Base-by-base conservation (phyloP, 768 basidiomycete species). In the Termitomyces sp. region DNA sequence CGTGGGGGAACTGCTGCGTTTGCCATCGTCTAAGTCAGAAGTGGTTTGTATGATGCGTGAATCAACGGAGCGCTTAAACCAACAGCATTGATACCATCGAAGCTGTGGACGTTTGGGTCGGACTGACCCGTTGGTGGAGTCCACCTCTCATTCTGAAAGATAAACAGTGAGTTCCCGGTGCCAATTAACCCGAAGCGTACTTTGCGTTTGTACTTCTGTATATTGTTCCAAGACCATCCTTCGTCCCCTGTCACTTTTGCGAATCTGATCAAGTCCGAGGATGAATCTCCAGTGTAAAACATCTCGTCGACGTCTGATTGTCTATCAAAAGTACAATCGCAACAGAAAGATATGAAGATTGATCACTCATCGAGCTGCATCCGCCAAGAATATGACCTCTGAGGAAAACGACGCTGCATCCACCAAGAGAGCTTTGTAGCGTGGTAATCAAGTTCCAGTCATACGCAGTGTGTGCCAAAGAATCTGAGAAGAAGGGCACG, bases 401-500 rank as follows among this genome's bases (percentile, higher is more conserved):
- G 14, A 67, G 64, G 22, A 64, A 64, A 0, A 44, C 8, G 0
- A 67, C 30, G 22, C 51, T 45, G 3, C 69, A 59, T 14, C 64
- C 65, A 40, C 58, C 58, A 33, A 71, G 43, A 0, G 58, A 65
- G 5, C 37, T 16, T 53, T 72, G 70, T 33, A 63, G 55, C 1
- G 56, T 59, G 8, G 70, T 71, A 3, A 69, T 71, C 53, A 58
- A 72, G 45, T 71, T 72, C 69, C 71, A 73, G 48, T 70, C 68
- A 51, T 66, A 68, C 8, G 42, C 50, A 47, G 65, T 62, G 26
- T 53, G 30, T 22, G 42, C 46, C 14, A 65, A 51, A 2, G 20
- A 55, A 2, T 42, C n/a, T 16, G 37, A 55, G 46, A 64, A 65
- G 47, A 53, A 64, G 8, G 70, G 71, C 5, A 70, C 61, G 26